These are phyloP conservation scores for Phycomyces blakesleeanus DNA, from an alignment of 192 early-diverging fungal species.

Conservation along the genomic window DNA sequence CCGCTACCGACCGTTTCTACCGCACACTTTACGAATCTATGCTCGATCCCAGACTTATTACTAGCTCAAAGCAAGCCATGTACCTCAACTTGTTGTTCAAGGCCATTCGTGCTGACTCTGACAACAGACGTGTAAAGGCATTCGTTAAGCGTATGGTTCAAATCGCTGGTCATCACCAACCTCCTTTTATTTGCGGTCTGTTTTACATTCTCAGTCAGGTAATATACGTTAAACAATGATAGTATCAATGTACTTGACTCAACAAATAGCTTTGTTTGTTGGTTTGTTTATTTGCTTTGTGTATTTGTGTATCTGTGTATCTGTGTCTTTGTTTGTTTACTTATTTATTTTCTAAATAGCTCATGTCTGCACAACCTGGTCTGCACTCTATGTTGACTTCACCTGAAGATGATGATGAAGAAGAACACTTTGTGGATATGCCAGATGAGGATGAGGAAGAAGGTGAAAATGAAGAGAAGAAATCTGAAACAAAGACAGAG, in stretches of 20 bases:
- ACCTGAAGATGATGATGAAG: conserved; percentile 66
- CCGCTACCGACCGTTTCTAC: conserved; percentile 83
- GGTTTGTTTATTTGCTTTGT: no score
- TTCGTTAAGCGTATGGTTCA: conserved; percentile 93
- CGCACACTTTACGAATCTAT: conserved; percentile 87
- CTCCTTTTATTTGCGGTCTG: conserved; percentile 81
- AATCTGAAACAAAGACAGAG: conserved; percentile 13
- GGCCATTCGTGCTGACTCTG: conserved; percentile 73
- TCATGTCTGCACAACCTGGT: conserved; percentile 49
- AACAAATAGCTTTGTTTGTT: no score
- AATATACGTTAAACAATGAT: background rate
- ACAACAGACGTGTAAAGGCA: conserved; percentile 63
- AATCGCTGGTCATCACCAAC: conserved; percentile 63
- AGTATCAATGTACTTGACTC: background rate
- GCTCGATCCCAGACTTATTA: conserved; percentile 72
- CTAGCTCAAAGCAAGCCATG: conserved; percentile 85
- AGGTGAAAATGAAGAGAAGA: background rate
- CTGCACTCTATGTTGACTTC: conserved; percentile 60
- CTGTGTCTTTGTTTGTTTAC: background rate
- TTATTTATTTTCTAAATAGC: conserved; percentile 15
- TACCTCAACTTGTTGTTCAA: conserved; percentile 91
- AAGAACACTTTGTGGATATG: conserved; percentile 61
- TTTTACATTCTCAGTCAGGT: conserved; percentile 82
- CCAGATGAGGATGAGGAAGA: conserved; percentile 49
- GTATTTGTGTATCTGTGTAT: background rate